Evolutionary conservation across 2,329 filamentous ascomycete species (phyloP), one percentile per base, ranked within the genome.

Genomic region (Colletotrichum trifolii): DNA sequence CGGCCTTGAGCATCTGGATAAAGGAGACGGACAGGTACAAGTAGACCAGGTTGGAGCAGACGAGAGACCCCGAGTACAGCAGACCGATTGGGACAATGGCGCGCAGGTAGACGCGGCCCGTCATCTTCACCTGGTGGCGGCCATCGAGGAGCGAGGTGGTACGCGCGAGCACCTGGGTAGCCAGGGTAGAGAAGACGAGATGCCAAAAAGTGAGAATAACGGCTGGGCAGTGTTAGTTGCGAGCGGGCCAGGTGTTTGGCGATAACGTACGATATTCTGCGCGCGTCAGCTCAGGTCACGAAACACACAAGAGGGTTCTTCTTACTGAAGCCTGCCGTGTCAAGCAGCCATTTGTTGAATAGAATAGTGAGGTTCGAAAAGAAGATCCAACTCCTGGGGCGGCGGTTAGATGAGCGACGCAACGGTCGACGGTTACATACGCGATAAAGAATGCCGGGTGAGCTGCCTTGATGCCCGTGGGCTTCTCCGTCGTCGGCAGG

Each of bases 271-370:
- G 81, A 70, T 81, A 84, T 71, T 76, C 79, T 81, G 68, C 10
- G 42, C 46, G 4, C 11, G 70, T 74, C 67, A 74, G 71, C 48
- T 60, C 58, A 48, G 42, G 25, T 34, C 8, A 8, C 15, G 13
- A 9, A 6, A 35, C 11, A 52, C 34, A 45, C 43, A 50, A 47
- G 9, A 65, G 50, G 9, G 54, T 68, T 83, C 90, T 68, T 83
- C 90, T 83, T 81, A 93, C 91, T 85, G 78, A 95, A 95, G 62
- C 90, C 86, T 72, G 86, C 86, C 67, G 87, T 89, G 74, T 92
- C 88, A 65, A 97, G 85, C 54, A 97, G 87, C 87, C 91, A 94
- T 82, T 97, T 97, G 84, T 97, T 97, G 85, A 96, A 96, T 67
- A 97, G 81, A 74, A 97, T 96, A 67, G 94, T 93, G 72, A 87